Conservation (phyloP, 225 moss, liverwort and hornwort species). For the Physcomitrium patens region DNA sequence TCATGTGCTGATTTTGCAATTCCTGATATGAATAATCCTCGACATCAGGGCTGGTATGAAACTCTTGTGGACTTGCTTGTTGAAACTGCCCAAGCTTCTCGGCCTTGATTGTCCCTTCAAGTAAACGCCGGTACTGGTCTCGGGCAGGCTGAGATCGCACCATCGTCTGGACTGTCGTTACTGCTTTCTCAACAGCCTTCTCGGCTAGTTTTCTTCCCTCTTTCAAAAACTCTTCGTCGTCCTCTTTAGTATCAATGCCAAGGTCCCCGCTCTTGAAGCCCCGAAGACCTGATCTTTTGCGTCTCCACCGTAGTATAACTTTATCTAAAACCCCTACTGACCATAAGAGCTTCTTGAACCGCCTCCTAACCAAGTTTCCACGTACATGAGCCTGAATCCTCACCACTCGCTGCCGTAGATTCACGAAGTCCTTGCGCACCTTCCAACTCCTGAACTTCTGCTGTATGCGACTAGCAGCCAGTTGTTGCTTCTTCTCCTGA, state of each 20-base stretch:
- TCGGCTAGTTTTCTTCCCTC: slow-evolving; percentile 48
- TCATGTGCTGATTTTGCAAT: slow-evolving; percentile 34
- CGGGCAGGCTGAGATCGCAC: slow-evolving; percentile 52
- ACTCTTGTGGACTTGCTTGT: slow-evolving; percentile 35
- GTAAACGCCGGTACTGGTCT: slow-evolving; percentile 50
- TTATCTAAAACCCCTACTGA: slow-evolving; percentile 54
- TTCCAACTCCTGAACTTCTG: slow-evolving; percentile 58
- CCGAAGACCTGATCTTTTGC: slow-evolving; percentile 46
- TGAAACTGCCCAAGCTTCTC: slow-evolving; percentile 36
- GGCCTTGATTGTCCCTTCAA: slow-evolving; percentile 42
- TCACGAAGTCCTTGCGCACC: slow-evolving; percentile 48
- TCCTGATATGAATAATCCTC: slow-evolving; percentile 30
- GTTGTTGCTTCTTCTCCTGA: slow-evolving; percentile 48
- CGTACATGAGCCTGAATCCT: slow-evolving; percentile 50
- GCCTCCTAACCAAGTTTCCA: slow-evolving; percentile 49
- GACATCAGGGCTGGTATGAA: slow-evolving; percentile 26
- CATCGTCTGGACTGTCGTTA: slow-evolving; percentile 53
- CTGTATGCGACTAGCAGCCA: slow-evolving; percentile 56
- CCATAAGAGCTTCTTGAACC: slow-evolving; percentile 49
- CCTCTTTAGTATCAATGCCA: slow-evolving; percentile 38
- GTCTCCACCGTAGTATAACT: slow-evolving; percentile 49
- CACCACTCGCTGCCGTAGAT: slow-evolving; percentile 44
- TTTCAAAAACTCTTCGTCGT: slow-evolving; percentile 53
- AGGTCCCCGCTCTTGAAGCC: slow-evolving; percentile 50
- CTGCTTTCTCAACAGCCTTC: slow-evolving; percentile 51